Evolutionary conservation across 2,329 filamentous ascomycete genomes (phyloP).

Genomic region (Chalaropsis thielavioides): DNA sequence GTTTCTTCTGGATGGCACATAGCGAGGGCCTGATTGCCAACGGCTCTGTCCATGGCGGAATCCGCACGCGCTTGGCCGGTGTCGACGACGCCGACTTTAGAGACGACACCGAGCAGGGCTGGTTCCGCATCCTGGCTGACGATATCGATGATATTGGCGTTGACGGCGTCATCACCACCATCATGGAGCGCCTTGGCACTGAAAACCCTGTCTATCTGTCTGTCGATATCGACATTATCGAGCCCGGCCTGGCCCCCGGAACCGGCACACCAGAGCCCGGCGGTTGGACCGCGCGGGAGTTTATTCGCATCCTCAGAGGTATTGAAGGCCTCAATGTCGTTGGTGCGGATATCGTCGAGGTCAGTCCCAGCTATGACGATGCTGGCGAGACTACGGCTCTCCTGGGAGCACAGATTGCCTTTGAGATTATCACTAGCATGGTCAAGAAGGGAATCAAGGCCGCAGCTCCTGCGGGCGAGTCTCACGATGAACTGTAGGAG

Average conservation of each 20-base stretch:
- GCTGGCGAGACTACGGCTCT: conserved; percentile 62
- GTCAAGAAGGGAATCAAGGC: conserved; percentile 34
- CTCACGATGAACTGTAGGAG: conserved; percentile 7
- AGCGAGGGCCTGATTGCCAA: conserved; percentile 68
- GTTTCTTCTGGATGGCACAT: conserved; percentile 81
- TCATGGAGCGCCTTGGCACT: conserved; percentile 56
- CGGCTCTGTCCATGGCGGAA: conserved; percentile 62
- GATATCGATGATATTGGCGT: conserved; percentile 75
- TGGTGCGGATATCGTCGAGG: conserved; percentile 82
- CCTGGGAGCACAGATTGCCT: conserved; percentile 66
- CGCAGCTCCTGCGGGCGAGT: not conserved
- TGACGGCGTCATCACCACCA: conserved; percentile 52
- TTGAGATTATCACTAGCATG: conserved; percentile 67
- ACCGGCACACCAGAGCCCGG: conserved; percentile 84
- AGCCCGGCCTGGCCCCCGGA: conserved; percentile 52
- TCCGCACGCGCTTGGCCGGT: conserved; percentile 60
- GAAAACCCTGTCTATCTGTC: conserved; percentile 68
- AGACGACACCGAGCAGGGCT: conserved; percentile 57
- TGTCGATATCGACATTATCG: conserved; percentile 72
- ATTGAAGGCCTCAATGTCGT: conserved; percentile 74
- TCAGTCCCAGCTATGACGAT: conserved; percentile 69
- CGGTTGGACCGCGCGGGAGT: conserved; percentile 78
- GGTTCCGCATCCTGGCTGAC: conserved; percentile 62
- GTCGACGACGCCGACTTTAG: conserved; percentile 50
- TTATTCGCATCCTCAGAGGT: conserved; percentile 69